Conservation (phyloP, 805 yeast genomes). For the Metschnikowia reukaufii region DNA sequence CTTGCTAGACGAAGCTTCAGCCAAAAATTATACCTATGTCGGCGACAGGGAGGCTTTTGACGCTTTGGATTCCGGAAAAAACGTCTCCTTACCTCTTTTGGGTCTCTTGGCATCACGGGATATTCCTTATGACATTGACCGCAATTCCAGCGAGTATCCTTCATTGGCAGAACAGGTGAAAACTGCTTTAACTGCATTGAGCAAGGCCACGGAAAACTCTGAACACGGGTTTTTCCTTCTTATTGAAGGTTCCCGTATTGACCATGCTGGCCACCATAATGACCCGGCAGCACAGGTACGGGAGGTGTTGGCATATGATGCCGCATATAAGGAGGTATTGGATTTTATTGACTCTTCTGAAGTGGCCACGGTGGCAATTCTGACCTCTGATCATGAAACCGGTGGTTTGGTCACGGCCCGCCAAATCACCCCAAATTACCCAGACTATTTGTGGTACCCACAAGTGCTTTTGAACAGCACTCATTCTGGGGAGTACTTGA, state of each 20-base stretch:
- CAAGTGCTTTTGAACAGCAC: constrained; percentile 65
- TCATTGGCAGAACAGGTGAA: constrained; percentile 75
- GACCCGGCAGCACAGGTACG: constrained; percentile 94
- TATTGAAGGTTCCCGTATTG: constrained; percentile 91
- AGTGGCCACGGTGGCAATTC: constrained; percentile 72
- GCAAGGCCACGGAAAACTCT: constrained; percentile 64
- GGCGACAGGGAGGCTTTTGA: constrained; percentile 63
- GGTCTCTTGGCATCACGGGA: constrained; percentile 74
- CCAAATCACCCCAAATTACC: constrained; percentile 64
- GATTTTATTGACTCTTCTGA: constrained; percentile 68
- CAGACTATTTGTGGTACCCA: constrained; percentile 89
- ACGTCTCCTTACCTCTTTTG: constrained; percentile 72
- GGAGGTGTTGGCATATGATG: constrained; percentile 85
- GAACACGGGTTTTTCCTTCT: constrained; percentile 84
- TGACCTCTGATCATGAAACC: constrained; percentile 94
- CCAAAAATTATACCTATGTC: constrained; percentile 57
- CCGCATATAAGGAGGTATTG: constrained; percentile 71
- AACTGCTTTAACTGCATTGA: constrained; percentile 70
- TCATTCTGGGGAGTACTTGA: constrained; percentile 75
- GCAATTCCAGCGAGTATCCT: constrained; percentile 62
- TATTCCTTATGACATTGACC: constrained; percentile 83
- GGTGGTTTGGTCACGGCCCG: constrained; percentile 91
- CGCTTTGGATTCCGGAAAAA: constrained; percentile 49
- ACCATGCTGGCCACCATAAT: constrained; percentile 92
- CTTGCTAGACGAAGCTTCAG: constrained; percentile 62